Base-by-base conservation (phyloP, 768 basidiomycete species). In the Kwoniella dejecticola region DNA sequence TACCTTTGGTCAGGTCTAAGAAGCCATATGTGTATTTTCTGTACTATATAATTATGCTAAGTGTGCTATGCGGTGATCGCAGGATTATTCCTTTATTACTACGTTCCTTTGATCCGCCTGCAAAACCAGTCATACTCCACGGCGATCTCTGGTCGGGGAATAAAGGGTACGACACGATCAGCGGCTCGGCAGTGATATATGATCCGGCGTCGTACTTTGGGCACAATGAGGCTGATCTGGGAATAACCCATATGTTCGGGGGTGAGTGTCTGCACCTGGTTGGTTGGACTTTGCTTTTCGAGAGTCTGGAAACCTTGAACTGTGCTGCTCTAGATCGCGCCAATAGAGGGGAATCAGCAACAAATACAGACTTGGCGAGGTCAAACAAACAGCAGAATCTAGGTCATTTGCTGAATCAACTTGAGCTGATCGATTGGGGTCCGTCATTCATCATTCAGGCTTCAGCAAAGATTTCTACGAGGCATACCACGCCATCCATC, bases 81-180 rank as follows among this genome's bases (percentile, higher is more conserved):
- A 77, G 75, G 52, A 71, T 60, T 7, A 38, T 77, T 3, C 74
- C 74, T 0, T 52, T 74, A 1, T 53, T 77, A 2, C 59, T 77
- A 30, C 17, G 26, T 12, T 33, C 62, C 8, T 55, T 74, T 50
- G 27, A 59, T 10, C 75, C 75, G 4, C 12, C 57, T 0, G 65
- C 76, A 0, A 52, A 67, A 57, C 76, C 76, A 2, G 71, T 75
- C n/a, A 71, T 79, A 33, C 60, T 74, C 1, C 78, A 79, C 44
- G 78, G 78, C 29, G 78, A 79, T 48, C 65, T 78, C 5, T 79
- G 78, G 78, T 78, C 75, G 1, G 78, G 78, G 12, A 79, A 79
- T 54, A 73, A 66, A 19, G 71, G 74, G 3, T 68, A 53, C 40
- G 75, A 76, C 27, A 31, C 40, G 10, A 49, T 59, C 13, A 68